Percentiles rank a stretch among this genome's conserved stretches.
Evolutionary conservation across 2,329 filamentous ascomycete genomes (phyloP).

Genomic region (Ceratocystis diversiconidia): DNA sequence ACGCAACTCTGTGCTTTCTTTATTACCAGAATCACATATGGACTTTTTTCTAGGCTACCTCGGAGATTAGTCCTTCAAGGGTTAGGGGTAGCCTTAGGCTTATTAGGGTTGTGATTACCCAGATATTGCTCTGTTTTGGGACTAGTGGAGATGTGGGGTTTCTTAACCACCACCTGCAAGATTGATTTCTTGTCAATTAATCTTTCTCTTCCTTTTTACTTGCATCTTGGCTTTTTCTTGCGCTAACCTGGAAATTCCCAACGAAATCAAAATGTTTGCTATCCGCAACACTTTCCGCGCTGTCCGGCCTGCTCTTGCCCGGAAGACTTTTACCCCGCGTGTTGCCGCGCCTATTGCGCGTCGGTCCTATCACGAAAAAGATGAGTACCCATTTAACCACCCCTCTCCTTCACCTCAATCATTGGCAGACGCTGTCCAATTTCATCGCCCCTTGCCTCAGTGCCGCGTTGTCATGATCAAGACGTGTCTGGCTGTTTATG

Average conservation of each 20-base stretch:
- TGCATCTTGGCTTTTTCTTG: conserved; percentile 5
- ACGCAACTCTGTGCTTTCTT: background rate
- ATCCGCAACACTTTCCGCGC: conserved; percentile 15
- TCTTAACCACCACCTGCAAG: background rate
- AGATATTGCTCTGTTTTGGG: background rate
- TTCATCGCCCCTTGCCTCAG: background rate
- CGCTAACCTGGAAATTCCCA: background rate
- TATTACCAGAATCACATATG: background rate
- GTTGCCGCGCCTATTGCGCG: conserved; percentile 5
- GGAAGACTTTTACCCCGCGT: background rate
- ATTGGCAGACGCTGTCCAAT: background rate
- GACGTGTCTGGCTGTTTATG: background rate
- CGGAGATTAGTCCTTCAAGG: background rate
- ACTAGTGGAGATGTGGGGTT: conserved; percentile 6
- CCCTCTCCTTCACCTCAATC: background rate
- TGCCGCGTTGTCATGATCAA: background rate
- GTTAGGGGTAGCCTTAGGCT: background rate
- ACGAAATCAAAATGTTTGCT: conserved; percentile 14
- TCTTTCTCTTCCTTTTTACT: conserved; percentile 4
- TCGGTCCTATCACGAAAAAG: conserved; percentile 48
- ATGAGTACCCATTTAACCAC: conserved; percentile 29
- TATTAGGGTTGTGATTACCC: background rate
- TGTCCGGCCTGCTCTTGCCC: conserved; percentile 10
- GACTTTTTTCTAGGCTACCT: background rate
- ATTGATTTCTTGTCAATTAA: conserved; percentile 2